These are phyloP conservation scores for Samsoniella hepiali DNA, from an alignment of 2,329 filamentous ascomycete genomes.

Conservation along the genomic window DNA sequence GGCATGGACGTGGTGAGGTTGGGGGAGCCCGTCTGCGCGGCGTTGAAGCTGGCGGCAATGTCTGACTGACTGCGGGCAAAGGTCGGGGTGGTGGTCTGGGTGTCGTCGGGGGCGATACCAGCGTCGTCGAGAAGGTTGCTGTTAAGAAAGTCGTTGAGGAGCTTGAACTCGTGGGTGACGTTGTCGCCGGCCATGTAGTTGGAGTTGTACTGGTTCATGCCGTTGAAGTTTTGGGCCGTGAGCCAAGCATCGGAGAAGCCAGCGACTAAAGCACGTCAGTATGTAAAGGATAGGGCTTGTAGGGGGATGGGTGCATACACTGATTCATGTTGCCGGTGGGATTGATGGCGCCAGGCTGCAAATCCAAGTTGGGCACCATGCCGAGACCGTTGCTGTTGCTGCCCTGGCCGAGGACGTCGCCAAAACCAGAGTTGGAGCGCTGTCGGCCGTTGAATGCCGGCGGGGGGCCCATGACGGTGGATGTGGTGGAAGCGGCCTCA, in stretches of 20 bases:
- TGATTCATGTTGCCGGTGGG: conserved; percentile 60
- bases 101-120: conserved; percentile 65
- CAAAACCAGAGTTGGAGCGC: conserved; percentile 23
- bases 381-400: conserved; percentile 28
- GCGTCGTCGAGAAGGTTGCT: conserved; percentile 86
- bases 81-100: conserved; percentile 18
- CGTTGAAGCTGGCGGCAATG: conserved; percentile 32
- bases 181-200: conserved; percentile 93
- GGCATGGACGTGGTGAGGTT: conserved; percentile 38
- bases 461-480: conserved; percentile 54
- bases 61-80: conserved; percentile 7
- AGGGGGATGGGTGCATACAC: conserved; percentile 56
- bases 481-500: conserved; percentile 48
- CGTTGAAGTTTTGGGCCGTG: conserved; percentile 77
- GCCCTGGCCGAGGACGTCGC: conserved; percentile 30
- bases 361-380: conserved; percentile 41
- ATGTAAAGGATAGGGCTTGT: too few relatives aligned
- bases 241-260: conserved; percentile 83
- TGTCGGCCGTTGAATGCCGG: conserved; percentile 39
- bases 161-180: conserved; percentile 92
- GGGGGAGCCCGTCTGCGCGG: conserved; percentile 21
- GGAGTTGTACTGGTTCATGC: conserved; percentile 90
- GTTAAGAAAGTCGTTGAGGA: conserved; percentile 94
- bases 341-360: conserved; percentile 35
- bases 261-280: conserved; percentile 52